Evolutionary conservation across 306 rosid species (phyloP), one percentile per base, ranked within the genome.

Genomic region (Vicia sativa): DNA sequence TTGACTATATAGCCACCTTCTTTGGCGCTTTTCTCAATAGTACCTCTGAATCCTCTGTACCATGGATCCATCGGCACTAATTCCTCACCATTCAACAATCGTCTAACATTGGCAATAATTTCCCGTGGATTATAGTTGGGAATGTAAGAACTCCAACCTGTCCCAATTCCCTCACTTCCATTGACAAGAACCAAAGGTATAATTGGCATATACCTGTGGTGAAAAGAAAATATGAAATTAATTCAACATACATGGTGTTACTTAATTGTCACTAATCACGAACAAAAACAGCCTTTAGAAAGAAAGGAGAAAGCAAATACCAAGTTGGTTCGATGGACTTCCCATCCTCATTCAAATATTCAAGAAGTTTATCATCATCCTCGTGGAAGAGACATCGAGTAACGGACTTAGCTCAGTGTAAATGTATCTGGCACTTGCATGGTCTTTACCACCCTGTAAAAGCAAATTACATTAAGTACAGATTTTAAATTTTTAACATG

Each of bases 111-210:
- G 52, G 81, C 89, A 71, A 86, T 78, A n/a, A 93, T 83, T 4
- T 93, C 98, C 80, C 93, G 82, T 19, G 98, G 97, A 70, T 88
- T 93, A 66, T 93, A 93, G 59, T 93, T 93, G 7, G 98, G 98
- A 73, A 93, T 70, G 80, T 80, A 88, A 9, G 97, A 88, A 77
- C 96, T 90, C 98, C 96, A 93, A 6, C 96, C 95, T 0, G 96
- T 90, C 67, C 96, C 97, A 67, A 93, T 90, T 57, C 97, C 98
- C 69, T 93, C 98, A 75, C 98, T 86, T 28, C 98, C 98, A 71
- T 93, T 93, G 67, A 86, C 98, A 64, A 93, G 96, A 73, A 93
- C 98, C 39, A 80, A 66, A 2, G 97, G 98, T 54, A 93, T 88
- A 71, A 90, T 58, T 26, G 98, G 98, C 49, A 93, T 68, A 59